These are phyloP conservation scores for Leccinum variabile DNA, from an alignment of 1,284 basidiomycete genomes.

Conservation along the genomic window DNA sequence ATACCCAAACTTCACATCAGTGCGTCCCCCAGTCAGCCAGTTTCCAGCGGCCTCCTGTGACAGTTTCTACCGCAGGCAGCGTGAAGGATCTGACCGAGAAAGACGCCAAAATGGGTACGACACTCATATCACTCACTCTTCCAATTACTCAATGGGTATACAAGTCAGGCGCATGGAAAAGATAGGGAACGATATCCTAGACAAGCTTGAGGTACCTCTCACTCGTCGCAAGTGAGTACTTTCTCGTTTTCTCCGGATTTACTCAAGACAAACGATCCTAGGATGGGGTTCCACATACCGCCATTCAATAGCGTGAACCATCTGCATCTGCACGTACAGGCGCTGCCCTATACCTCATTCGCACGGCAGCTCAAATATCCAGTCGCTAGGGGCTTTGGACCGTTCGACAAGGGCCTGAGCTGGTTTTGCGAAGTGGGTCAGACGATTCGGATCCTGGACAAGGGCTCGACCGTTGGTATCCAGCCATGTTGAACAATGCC, in stretches of 20 bases:
- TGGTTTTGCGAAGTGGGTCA: constrained; percentile 79
- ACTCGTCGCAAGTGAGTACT: constrained; percentile 45
- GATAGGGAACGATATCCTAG: constrained; percentile 56
- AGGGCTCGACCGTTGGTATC: constrained; percentile 52
- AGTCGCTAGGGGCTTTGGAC: constrained; percentile 40
- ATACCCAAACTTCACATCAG: constrained; percentile 33
- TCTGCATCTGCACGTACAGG: constrained; percentile 79
- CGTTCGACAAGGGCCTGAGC: constrained; percentile 62
- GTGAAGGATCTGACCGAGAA: constrained; percentile 20
- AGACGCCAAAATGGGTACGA: constrained; percentile 31
- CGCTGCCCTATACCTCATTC: constrained; percentile 59
- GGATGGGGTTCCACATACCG: constrained; percentile 83
- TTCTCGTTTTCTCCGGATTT: background rate
- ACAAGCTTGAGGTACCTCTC: constrained; percentile 43
- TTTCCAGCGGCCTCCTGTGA: background rate
- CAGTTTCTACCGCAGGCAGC: constrained; percentile 15
- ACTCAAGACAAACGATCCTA: background rate
- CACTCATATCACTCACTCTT: background rate
- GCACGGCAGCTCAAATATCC: constrained; percentile 59
- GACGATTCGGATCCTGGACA: constrained; percentile 59
- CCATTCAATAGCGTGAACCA: constrained; percentile 81
- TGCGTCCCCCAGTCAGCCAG: constrained; percentile 5
- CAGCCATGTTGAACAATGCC: constrained; percentile 47
- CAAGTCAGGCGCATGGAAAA: constrained; percentile 57
- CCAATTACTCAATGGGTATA: background rate